phyloP scores from a whole-genome alignment of 2,329 filamentous ascomycete species.

The Gnomoniopsis sp. region DNA sequence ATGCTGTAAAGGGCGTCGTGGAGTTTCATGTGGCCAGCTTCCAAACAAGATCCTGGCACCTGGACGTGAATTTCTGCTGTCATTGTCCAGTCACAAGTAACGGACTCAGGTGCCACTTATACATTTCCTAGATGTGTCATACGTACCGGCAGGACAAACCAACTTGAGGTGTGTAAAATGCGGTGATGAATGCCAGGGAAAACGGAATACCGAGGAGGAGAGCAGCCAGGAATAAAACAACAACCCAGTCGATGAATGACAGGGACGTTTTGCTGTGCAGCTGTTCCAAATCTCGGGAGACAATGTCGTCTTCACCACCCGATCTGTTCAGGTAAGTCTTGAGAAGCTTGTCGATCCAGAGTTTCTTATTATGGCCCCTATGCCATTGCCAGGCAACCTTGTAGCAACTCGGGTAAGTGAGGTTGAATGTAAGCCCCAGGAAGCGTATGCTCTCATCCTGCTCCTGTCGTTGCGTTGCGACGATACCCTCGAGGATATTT shows the following conservation, averaged over 20 bases:
- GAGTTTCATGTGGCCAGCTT: no score
- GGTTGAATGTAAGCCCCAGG: slow-evolving; percentile 19
- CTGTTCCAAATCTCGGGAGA: slow-evolving; percentile 19
- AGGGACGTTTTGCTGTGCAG: slow-evolving; percentile 17
- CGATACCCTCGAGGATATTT: slow-evolving; percentile 25
- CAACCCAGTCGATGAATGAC: slow-evolving; percentile 17
- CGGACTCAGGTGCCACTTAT: no score
- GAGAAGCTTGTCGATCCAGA: slow-evolving; percentile 23
- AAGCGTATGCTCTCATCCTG: slow-evolving; percentile 16
- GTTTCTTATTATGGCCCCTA: slow-evolving; percentile 25
- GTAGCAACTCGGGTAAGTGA: slow-evolving; percentile 25
- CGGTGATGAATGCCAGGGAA: slow-evolving; percentile 23
- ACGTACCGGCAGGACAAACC: slow-evolving; percentile 22
- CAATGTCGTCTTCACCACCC: slow-evolving; percentile 6
- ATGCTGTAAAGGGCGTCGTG: no score
- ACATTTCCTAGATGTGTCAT: no score
- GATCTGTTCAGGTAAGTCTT: slow-evolving; percentile 11
- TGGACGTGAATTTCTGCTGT: no score
- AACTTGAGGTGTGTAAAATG: slow-evolving; percentile 22
- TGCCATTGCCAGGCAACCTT: slow-evolving; percentile 26
- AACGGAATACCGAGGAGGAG: slow-evolving; percentile 21
- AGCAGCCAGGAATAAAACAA: slow-evolving; percentile 19
- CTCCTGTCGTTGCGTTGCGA: slow-evolving; percentile 19
- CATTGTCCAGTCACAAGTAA: no score
- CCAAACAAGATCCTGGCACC: no score